These are phyloP conservation scores for Vigna mungo DNA, from an alignment of 306 rosid species.

Conservation along the genomic window DNA sequence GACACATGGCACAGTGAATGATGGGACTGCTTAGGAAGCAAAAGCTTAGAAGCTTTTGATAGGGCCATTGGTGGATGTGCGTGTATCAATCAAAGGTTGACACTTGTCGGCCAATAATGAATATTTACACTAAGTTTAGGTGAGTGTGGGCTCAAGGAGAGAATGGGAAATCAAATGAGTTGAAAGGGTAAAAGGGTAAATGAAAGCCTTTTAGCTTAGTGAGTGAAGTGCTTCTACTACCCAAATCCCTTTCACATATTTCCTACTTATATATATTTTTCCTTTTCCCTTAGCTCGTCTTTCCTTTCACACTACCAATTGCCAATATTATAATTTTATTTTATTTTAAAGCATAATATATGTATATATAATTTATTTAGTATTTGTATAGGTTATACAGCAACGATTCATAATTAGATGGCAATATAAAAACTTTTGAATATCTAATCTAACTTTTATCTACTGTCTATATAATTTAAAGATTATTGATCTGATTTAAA, in stretches of 20 bases:
- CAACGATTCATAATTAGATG: too few relatives aligned
- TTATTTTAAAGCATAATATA: too few relatives aligned
- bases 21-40: constrained; percentile 60
- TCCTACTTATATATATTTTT: too few relatives aligned
- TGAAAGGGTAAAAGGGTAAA: background rate
- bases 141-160: constrained; percentile 50
- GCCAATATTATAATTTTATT: too few relatives aligned
- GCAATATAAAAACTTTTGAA: too few relatives aligned
- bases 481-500: too few relatives aligned
- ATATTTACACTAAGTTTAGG: constrained; percentile 46
- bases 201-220: constrained; percentile 24
- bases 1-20: constrained; percentile 63
- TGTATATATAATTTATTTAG: too few relatives aligned
- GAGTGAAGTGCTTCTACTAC: constrained; percentile 47
- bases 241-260: constrained; percentile 19
- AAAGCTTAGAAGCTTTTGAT: constrained; percentile 42
- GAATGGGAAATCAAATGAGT: constrained; percentile 18
- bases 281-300: too few relatives aligned
- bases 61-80: constrained; percentile 39
- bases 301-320: too few relatives aligned
- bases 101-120: constrained; percentile 59
- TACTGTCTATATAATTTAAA: too few relatives aligned
- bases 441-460: too few relatives aligned
- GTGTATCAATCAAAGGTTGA: constrained; percentile 44
- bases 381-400: too few relatives aligned